These are phyloP conservation scores for Colletotrichum lentis DNA, from an alignment of 2,329 filamentous ascomycete genomes.

Conservation along the genomic window DNA sequence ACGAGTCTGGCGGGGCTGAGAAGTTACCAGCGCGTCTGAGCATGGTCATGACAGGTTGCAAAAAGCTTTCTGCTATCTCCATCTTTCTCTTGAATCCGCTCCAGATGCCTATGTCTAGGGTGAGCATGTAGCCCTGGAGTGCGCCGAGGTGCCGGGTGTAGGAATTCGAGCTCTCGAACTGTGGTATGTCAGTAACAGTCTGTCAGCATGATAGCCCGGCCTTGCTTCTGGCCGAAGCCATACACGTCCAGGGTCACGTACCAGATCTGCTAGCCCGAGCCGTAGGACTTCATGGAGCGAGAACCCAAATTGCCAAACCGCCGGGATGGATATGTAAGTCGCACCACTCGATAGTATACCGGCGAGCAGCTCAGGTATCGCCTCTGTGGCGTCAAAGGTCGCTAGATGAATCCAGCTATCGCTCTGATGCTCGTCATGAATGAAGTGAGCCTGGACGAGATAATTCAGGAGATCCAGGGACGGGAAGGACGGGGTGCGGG, in stretches of 20 bases:
- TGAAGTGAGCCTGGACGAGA: constrained; percentile 49
- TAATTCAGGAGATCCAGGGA: constrained; percentile 50
- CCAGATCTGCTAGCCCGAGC: constrained; percentile 42
- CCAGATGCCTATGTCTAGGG: constrained; percentile 49
- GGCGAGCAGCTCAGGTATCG: constrained; percentile 49
- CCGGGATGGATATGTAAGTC: constrained; percentile 48
- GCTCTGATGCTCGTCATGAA: constrained; percentile 38
- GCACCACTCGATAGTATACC: constrained; percentile 50
- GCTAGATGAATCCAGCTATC: constrained; percentile 46
- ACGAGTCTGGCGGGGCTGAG: constrained; percentile 31
- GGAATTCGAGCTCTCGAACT: constrained; percentile 49
- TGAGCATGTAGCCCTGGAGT: constrained; percentile 48
- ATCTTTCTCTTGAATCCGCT: constrained; percentile 50
- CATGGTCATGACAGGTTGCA: constrained; percentile 49
- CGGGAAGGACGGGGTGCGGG: constrained; percentile 50
- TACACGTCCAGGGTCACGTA: constrained; percentile 7
- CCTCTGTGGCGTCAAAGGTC: constrained; percentile 49
- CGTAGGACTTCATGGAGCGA: constrained; percentile 52
- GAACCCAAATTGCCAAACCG: constrained; percentile 51
- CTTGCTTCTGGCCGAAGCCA: not conserved
- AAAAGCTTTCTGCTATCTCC: constrained; percentile 51
- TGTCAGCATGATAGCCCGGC: not conserved
- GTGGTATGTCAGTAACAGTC: not conserved
- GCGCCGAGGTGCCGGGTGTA: constrained; percentile 45
- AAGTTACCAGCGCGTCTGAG: constrained; percentile 48